Conservation (phyloP, 495 filamentous ascomycete genomes). For the Hyaloscypha hepaticicola region DNA sequence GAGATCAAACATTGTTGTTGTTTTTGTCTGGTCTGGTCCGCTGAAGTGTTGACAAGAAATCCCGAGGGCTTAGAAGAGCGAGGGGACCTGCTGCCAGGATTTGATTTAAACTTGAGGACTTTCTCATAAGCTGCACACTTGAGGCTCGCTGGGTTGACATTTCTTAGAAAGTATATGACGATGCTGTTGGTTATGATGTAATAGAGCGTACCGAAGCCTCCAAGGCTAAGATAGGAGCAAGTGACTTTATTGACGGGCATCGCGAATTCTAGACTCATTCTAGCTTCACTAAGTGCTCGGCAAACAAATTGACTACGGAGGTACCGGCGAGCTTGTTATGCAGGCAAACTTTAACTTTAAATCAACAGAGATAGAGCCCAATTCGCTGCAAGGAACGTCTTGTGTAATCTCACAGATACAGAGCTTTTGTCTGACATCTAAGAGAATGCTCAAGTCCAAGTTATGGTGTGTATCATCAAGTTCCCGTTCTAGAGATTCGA, state of each 20-base stretch:
- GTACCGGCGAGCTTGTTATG: background rate
- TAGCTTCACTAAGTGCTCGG: background rate
- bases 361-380: too few relatives aligned
- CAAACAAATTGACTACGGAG: background rate
- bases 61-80: background rate
- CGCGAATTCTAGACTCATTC: background rate
- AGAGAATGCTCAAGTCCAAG: too few relatives aligned
- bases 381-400: too few relatives aligned
- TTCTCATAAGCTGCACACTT: background rate
- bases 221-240: background rate
- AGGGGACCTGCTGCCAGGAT: background rate
- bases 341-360: too few relatives aligned
- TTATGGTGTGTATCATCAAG: too few relatives aligned
- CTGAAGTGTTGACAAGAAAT: background rate
- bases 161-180: background rate
- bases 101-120: background rate
- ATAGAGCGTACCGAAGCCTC: background rate
- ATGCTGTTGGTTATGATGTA: background rate
- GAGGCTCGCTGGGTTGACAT: too few relatives aligned
- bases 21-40: background rate
- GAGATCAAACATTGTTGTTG: slow-evolving; percentile 15
- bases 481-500: too few relatives aligned
- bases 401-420: too few relatives aligned
- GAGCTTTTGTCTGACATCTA: too few relatives aligned
- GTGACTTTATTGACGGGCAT: background rate